Evolutionary conservation across 129 eudicot species (phyloP).

Genomic region (Tagetes patula): DNA sequence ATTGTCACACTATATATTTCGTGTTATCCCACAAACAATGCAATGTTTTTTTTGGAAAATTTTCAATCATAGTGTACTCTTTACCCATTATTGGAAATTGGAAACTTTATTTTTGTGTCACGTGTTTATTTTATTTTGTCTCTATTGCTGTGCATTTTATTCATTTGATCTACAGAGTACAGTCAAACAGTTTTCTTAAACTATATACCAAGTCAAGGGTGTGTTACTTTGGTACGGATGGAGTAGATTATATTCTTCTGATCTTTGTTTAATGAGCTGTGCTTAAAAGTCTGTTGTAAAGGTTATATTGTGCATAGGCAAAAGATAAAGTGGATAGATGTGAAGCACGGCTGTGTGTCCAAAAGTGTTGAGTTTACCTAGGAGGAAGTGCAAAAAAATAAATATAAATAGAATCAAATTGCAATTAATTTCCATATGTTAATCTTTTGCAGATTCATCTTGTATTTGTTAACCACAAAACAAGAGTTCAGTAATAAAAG

Average conservation of each 20-base stretch:
- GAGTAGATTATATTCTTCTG: neutral
- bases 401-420: neutral
- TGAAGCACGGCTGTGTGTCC: neutral
- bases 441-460: neutral
- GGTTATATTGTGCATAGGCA: neutral
- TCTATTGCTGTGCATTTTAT: too few relatives aligned
- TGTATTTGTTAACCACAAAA: neutral
- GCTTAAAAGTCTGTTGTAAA: neutral
- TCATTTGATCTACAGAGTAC: neutral
- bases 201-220: neutral
- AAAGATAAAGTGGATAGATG: neutral
- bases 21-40: too few relatives aligned
- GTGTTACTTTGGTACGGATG: neutral
- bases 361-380: neutral
- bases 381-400: neutral
- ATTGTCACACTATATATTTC: too few relatives aligned
- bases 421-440: neutral
- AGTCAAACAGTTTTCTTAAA: neutral
- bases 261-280: neutral
- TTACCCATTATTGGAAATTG: too few relatives aligned
- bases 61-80: too few relatives aligned
- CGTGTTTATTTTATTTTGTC: too few relatives aligned
- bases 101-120: too few relatives aligned
- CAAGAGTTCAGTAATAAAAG: conserved; percentile 4
- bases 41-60: too few relatives aligned